Evolutionary conservation across 2,329 filamentous ascomycete genomes (phyloP).

Genomic region (Epichloe glyceriae): DNA sequence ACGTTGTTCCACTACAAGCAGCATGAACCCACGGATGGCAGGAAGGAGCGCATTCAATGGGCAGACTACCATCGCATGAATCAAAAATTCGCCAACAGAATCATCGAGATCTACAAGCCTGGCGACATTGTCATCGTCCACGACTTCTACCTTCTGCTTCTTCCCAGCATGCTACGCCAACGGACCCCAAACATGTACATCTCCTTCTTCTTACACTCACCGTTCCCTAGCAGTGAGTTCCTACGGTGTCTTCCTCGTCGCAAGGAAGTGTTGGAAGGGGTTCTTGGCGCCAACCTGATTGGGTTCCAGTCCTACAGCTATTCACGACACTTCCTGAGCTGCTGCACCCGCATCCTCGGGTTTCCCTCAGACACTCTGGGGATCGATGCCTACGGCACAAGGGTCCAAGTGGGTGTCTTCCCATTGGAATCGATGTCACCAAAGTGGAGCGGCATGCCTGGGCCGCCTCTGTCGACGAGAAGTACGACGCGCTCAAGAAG

Average conservation of each 20-base stretch:
- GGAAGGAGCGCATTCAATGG: slow-evolving; percentile 72
- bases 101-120: slow-evolving; percentile 78
- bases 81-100: slow-evolving; percentile 78
- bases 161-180: slow-evolving; percentile 80
- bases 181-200: slow-evolving; percentile 82
- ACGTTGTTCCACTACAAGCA: slow-evolving; percentile 94
- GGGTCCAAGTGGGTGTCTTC: slow-evolving; percentile 85
- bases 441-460: slow-evolving; percentile 67
- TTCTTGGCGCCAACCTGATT: slow-evolving; percentile 82
- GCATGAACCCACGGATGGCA: slow-evolving; percentile 76
- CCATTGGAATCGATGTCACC: slow-evolving; percentile 84
- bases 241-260: slow-evolving; percentile 76
- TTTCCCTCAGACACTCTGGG: slow-evolving; percentile 77
- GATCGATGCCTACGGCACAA: slow-evolving; percentile 77
- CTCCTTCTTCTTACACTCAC: slow-evolving; percentile 85
- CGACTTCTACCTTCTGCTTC: slow-evolving; percentile 84
- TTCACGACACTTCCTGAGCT: slow-evolving; percentile 86
- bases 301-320: slow-evolving; percentile 95
- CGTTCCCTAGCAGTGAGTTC: slow-evolving; percentile 94
- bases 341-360: slow-evolving; percentile 81
- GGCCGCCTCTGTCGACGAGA: slow-evolving; percentile 53
- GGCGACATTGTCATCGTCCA: slow-evolving; percentile 89
- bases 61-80: slow-evolving; percentile 90
- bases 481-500: slow-evolving; percentile 59
- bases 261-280: slow-evolving; percentile 81